Base-by-base conservation (phyloP, 2,329 filamentous ascomycete genomes). In the Fusarium sp. region DNA sequence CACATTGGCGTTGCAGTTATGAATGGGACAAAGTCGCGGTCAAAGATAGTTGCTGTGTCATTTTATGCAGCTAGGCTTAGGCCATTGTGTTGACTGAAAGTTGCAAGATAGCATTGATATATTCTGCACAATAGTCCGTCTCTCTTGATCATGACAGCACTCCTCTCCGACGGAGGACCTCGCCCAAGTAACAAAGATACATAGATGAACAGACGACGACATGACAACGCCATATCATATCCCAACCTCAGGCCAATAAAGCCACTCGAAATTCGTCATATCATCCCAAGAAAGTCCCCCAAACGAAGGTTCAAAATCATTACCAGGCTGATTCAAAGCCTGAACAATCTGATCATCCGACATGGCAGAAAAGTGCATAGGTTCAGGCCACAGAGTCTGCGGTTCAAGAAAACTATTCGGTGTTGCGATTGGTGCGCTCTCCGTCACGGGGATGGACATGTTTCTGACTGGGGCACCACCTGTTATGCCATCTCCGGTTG, bases 281-380 rank as follows among this genome's bases (percentile, higher is more conserved):
- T 92, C 89, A 42, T 91, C 89, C 82, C 90, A 87, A 1, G 88
- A 87, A 10, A 92, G 83, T 70, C 89, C 87, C 7, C 87, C 86
- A 66, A 89, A 85, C 4, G 84, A 85, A 1, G 86, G 84, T 20
- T 90, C 88, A 70, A 92, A 89, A 18, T 88, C 87, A 29, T 90
- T 88, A 5, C 88, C 90, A 1, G 90, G 89, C 70, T 89, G 88
- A 76, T 91, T 92, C 31, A 93, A 86, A 6, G 91, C 89, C 72
- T 92, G 90, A 6, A 90, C 86, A 56, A 93, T 91, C 77, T 93
- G 90, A 67, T 92, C 87, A 66, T 92, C 90, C 1, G 91, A 93
- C 91, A 93, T 93, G 35, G 90, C 85, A 3, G 90, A 92, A 78
- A 93, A 92, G 27, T 90, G 89, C 24, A 92, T 76, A 6, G 88